Evolutionary conservation across 305 asterid species (phyloP), one percentile per base, ranked within the genome.

Genomic region (Plantago lanceolata): DNA sequence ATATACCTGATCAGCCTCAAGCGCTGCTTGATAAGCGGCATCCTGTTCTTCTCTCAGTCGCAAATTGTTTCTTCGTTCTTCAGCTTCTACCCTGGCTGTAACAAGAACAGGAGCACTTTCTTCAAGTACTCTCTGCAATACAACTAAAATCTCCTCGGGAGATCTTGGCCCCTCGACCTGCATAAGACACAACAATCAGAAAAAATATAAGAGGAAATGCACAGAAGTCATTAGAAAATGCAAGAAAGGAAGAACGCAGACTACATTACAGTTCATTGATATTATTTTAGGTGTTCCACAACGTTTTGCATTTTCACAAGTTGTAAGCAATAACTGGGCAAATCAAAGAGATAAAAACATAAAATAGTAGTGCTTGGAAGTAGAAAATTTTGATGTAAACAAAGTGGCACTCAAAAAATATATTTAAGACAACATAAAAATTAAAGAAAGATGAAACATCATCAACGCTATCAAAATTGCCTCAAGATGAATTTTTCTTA

Each of bases 1-100:
- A 43, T 81, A 66, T 85, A 90, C 99, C 77, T 90, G 99, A 82
- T 94, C 99, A 68, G 99, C 96, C 80, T 94, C 99, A 18, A 93
- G 93, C 43, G 99, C 94, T 63, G 94, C 97, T 57, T 53, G 96
- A 64, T 81, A 93, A 51, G 95, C 99, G 53, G 97, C 97, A 78
- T 93, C 99, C 74, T 89, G 99, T 74, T 93, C 97, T 82, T 93
- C 95, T 81, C 97, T 84, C 71, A 93, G 60, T 26, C 85, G 95
- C 29, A 76, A 61, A 68, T 78, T 93, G 65, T 58, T 93, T 73
- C 88, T 86, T 77, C 99, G 84, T 84, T 89, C 97, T 84, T 90
- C 99, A 8, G 96, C 96, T 53, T 89, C 97, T 62, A 86, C 80
- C 81, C 97, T 79, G 15, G 96, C 96, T 54, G 96, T 50, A 69